Percentiles rank a stretch among this genome's conserved stretches.
These are phyloP conservation scores for Penicillium palitans DNA, from an alignment of 2,329 filamentous ascomycete genomes.

Conservation along the genomic window DNA sequence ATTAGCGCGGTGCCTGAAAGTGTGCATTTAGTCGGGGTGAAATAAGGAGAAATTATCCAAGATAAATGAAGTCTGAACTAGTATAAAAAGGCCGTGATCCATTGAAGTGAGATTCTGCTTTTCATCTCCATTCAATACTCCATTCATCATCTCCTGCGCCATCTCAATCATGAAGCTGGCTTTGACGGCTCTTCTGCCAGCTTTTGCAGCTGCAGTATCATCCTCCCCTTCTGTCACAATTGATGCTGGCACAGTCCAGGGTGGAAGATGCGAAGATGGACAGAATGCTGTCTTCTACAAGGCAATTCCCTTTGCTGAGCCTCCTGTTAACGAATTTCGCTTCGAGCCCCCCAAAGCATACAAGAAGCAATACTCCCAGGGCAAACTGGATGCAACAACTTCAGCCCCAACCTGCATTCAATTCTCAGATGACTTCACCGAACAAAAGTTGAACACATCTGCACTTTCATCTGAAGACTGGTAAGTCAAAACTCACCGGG, in stretches of 20 bases:
- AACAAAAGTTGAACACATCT: not conserved
- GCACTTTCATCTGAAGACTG: conserved; percentile 21
- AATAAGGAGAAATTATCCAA: too few relatives aligned
- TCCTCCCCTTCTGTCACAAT: conserved; percentile 19
- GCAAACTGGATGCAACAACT: conserved; percentile 18
- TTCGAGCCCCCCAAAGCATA: conserved; percentile 24
- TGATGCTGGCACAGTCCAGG: conserved; percentile 21
- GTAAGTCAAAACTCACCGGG: conserved; percentile 5
- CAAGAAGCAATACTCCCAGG: conserved; percentile 16
- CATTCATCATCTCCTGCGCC: not conserved
- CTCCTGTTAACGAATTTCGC: conserved; percentile 21
- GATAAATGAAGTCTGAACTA: not conserved
- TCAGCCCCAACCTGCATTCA: conserved; percentile 21
- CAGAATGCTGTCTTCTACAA: conserved; percentile 22
- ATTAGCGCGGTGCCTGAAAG: too few relatives aligned
- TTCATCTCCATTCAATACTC: not conserved
- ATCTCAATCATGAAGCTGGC: conserved; percentile 11
- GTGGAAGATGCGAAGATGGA: conserved; percentile 17
- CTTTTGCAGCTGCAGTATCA: conserved; percentile 4
- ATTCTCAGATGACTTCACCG: conserved; percentile 10
- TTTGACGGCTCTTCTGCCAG: conserved; percentile 12
- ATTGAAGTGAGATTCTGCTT: not conserved
- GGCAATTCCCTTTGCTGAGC: conserved; percentile 23
- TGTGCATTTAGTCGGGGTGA: too few relatives aligned
- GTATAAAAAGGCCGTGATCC: not conserved